These are phyloP conservation scores for Aspergillus nidulans DNA, from an alignment of 495 filamentous ascomycete species.

Conservation along the genomic window DNA sequence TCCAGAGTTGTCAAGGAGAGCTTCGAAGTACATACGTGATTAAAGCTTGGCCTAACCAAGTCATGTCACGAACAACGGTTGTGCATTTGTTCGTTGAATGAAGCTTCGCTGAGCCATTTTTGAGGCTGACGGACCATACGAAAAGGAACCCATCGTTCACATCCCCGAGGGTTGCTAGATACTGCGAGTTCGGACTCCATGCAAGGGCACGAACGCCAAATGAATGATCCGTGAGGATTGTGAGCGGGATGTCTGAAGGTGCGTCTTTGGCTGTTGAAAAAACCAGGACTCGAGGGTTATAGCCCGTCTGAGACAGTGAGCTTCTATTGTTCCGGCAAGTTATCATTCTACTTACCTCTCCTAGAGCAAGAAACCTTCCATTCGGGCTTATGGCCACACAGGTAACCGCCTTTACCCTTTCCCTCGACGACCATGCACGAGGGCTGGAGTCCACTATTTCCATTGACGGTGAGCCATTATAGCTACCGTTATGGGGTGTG, in stretches of 20 bases:
- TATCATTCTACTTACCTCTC: constrained; percentile 59
- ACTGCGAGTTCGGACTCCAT: constrained; percentile 83
- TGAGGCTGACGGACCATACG: constrained; percentile 79
- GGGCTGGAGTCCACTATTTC: constrained; percentile 57
- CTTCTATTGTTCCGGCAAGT: not conserved
- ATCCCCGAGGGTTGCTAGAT: constrained; percentile 81
- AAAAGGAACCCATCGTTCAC: constrained; percentile 93
- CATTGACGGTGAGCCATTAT: constrained; percentile 33
- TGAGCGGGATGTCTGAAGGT: constrained; percentile 75
- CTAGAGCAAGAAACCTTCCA: constrained; percentile 83
- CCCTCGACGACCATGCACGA: constrained; percentile 78
- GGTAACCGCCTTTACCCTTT: constrained; percentile 93
- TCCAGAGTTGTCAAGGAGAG: not conserved
- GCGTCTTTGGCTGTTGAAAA: constrained; percentile 74
- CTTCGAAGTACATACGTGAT: constrained; percentile 51
- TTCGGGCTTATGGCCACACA: constrained; percentile 87
- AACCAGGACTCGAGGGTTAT: constrained; percentile 84
- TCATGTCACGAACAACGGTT: constrained; percentile 71
- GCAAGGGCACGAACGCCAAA: constrained; percentile 85
- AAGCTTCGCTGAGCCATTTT: constrained; percentile 77
- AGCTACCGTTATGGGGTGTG: constrained; percentile 23
- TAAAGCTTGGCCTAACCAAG: constrained; percentile 74
- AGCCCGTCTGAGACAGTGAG: constrained; percentile 61
- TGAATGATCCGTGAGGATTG: constrained; percentile 80
- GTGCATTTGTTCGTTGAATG: constrained; percentile 95